Conservation (phyloP, 805 yeast genomes). For the Maudiozyma saulgeensis region DNA sequence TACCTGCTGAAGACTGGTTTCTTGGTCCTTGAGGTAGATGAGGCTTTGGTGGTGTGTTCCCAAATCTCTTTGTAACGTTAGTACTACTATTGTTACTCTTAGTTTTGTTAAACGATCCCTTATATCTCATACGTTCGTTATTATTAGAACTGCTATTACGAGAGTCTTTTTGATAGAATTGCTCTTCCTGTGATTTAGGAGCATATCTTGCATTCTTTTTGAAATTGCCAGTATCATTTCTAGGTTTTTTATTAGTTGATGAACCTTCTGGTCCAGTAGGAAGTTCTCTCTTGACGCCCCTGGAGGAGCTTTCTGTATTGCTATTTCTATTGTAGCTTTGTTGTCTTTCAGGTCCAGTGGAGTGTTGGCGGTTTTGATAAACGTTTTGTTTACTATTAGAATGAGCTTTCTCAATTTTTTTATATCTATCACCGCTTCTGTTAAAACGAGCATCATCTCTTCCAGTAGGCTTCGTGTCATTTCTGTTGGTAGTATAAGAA, state of each 20-base stretch:
- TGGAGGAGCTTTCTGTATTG: background rate
- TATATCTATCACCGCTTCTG: background rate
- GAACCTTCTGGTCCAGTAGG: background rate
- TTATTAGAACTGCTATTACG: background rate
- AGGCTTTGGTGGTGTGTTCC: slow-evolving; percentile 1
- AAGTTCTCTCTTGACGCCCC: slow-evolving; percentile 3
- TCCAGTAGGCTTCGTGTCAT: background rate
- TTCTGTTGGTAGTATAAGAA: background rate
- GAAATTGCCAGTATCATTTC: background rate
- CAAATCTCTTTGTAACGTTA: background rate
- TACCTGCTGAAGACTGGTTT: slow-evolving; percentile 4
- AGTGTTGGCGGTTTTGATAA: background rate
- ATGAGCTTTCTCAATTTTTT: background rate
- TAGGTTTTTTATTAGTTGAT: slow-evolving; percentile 5
- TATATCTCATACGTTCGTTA: background rate
- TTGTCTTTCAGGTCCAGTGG: background rate
- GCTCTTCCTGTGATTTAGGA: background rate
- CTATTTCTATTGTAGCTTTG: background rate
- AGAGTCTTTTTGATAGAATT: background rate
- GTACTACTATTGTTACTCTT: background rate
- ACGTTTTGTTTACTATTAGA: background rate
- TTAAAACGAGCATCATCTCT: background rate
- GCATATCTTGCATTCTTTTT: background rate
- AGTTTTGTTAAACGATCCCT: background rate
- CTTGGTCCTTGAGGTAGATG: slow-evolving; percentile 21